Evolutionary conservation across 2,329 filamentous ascomycete genomes (phyloP), one percentile per base, ranked within the genome.

Genomic region (Epichloe aotearoae): DNA sequence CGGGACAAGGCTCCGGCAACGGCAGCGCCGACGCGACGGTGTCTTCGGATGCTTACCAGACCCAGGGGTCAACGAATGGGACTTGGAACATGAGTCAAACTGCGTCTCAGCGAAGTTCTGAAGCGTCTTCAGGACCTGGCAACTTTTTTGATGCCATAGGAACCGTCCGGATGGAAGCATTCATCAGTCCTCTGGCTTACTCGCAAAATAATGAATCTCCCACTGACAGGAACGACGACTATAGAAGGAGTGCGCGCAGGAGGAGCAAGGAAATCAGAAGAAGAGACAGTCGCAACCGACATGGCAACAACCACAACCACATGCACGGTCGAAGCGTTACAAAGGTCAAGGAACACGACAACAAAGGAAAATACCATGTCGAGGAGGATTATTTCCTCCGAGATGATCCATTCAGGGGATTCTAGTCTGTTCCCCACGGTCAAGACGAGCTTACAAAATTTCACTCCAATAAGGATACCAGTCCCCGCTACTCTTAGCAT

Each of bases 101-200:
- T 44, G 63, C 66, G 3, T 77, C 74, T 5, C 69, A 73, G 53
- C 70, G 75, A n/a, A 76, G 74, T 3, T 78, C 76, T 0, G 77
- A 80, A 54, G 73, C 75, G 3, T 80, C 76, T 1, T 76, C 73
- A 10, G 64, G 68, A 5, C 68, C 71, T 1, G 70, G 69, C 52
- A 81, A 82, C 64, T 90, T 93, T 69, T 93, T 93, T 61, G 89
- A 94, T 59, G 86, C 86, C 1, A 84, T 94, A 52, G 89, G 90
- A 1, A 97, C 90, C 2, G 82, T 97, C 45, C 82, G 93, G 30
- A 97, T 98, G 91, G 91, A 97, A 66, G 93, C 93, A 0, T 98
- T 97, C 65, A 94, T 98, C 57, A 81, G 74, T 58, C 80, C 80
- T 0, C 64, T 83, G 11, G 71, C 76, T 1, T 71, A 73, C 54